phyloP scores from a whole-genome alignment of 129 eudicot species.

The Saposhnikovia divaricata region DNA sequence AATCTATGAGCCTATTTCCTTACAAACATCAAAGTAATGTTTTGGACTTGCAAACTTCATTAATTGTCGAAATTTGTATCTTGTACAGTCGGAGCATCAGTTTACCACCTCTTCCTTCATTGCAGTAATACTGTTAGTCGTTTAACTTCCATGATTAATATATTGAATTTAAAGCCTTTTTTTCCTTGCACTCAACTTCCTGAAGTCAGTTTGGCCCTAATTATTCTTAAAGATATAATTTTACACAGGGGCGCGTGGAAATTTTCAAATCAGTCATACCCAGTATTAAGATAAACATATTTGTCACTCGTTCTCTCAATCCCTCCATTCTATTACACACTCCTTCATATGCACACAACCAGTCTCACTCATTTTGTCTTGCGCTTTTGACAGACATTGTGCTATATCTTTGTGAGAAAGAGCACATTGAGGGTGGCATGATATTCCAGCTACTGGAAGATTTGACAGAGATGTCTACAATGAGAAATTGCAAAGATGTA shows the following conservation, averaged over 20 bases:
- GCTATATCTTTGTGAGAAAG: conserved; percentile 92
- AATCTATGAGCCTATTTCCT: not conserved
- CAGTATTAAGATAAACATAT: not conserved
- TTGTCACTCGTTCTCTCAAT: not conserved
- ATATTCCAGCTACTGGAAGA: conserved; percentile 95
- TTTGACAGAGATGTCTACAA: conserved; percentile 97
- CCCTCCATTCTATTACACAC: not conserved
- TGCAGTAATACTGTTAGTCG: not conserved
- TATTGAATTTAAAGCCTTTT: not conserved
- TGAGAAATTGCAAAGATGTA: conserved; percentile 89
- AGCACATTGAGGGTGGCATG: conserved; percentile 96
- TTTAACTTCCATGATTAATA: not conserved
- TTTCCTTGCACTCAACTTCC: not conserved
- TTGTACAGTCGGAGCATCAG: not conserved
- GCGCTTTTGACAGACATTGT: conserved; percentile 54
- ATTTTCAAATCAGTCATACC: not conserved
- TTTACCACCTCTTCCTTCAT: not conserved
- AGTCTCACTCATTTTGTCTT: conserved; percentile 1
- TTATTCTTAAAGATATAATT: not conserved
- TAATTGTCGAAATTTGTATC: not conserved
- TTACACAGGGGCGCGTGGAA: not conserved
- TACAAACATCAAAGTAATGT: not conserved
- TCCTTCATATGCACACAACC: not conserved
- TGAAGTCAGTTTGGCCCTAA: not conserved
- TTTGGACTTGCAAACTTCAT: not conserved